Evolutionary conservation across 2,329 filamentous ascomycete species (phyloP).

Genomic region (Coniella vitis): DNA sequence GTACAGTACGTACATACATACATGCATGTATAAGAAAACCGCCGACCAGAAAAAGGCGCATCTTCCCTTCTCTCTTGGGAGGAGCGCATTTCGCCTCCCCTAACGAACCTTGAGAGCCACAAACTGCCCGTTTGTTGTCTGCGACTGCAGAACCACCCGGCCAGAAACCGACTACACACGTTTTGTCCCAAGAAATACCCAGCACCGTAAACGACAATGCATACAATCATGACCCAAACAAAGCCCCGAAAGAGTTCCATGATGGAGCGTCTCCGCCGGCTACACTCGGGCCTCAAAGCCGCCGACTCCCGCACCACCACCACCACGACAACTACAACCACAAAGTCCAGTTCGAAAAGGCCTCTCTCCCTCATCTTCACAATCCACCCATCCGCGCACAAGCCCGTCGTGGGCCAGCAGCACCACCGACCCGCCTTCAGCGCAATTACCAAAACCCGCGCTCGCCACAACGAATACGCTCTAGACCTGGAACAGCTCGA

Average conservation of each 20-base stretch:
- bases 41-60: not conserved
- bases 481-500: conserved; percentile 8
- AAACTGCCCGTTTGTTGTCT: too few relatives aligned
- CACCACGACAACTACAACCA: too few relatives aligned
- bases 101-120: too few relatives aligned
- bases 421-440: not conserved
- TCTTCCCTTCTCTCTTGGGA: too few relatives aligned
- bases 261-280: conserved; percentile 13
- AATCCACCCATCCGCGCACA: not conserved
- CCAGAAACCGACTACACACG: not conserved
- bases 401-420: not conserved
- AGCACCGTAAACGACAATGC: not conserved
- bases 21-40: too few relatives aligned
- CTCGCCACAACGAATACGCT: not conserved
- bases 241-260: conserved; percentile 7
- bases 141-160: too few relatives aligned
- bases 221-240: not conserved
- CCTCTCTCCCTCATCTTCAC: not conserved
- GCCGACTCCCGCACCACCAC: not conserved
- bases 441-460: not conserved
- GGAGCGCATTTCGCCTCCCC: too few relatives aligned
- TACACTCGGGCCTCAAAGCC: not conserved
- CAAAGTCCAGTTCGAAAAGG: not conserved
- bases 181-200: not conserved
- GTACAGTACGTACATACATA: too few relatives aligned